A percentile compares a stretch with the other conserved stretches of the same genome.
Conservation (phyloP, 2,329 filamentous ascomycete species). For the Ceratocystis diversiconidia region DNA sequence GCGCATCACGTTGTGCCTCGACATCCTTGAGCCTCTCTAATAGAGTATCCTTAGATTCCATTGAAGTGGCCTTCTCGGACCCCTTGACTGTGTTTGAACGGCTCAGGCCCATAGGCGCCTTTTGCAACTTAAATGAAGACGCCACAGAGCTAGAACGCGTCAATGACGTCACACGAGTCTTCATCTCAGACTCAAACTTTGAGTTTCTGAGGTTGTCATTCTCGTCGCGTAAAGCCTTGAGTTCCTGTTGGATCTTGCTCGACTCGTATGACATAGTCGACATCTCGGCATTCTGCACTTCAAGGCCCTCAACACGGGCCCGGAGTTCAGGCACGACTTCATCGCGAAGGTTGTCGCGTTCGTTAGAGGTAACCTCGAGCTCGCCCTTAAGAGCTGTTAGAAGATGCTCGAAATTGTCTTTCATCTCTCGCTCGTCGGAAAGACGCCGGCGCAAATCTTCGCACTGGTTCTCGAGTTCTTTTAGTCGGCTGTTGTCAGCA, state of each 20-base stretch:
- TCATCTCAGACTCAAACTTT: constrained; percentile 20
- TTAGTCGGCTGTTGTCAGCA: constrained; percentile 47
- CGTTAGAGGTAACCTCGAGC: constrained; percentile 66
- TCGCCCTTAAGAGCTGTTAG: constrained; percentile 71
- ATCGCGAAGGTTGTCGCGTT: constrained; percentile 82
- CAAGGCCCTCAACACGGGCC: constrained; percentile 62
- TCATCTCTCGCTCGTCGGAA: constrained; percentile 70
- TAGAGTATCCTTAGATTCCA: constrained; percentile 52
- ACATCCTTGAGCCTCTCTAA: constrained; percentile 80
- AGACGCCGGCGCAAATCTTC: constrained; percentile 74
- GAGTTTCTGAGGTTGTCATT: constrained; percentile 44
- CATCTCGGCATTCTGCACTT: constrained; percentile 56
- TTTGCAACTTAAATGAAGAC: constrained; percentile 25
- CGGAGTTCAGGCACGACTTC: constrained; percentile 70
- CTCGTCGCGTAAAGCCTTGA: constrained; percentile 54
- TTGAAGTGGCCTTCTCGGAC: constrained; percentile 20
- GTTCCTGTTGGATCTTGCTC: constrained; percentile 74
- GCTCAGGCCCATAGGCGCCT: constrained; percentile 29
- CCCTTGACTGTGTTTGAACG: constrained; percentile 46
- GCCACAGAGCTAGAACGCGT: constrained; percentile 24
- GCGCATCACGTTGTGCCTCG: constrained; percentile 80
- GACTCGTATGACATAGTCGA: constrained; percentile 66
- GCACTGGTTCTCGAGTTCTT: constrained; percentile 64
- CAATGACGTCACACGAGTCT: constrained; percentile 18
- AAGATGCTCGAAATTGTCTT: constrained; percentile 88